Evolutionary conservation across 177 flowering plant species (phyloP).

Genomic region (Vitis hybrid): DNA sequence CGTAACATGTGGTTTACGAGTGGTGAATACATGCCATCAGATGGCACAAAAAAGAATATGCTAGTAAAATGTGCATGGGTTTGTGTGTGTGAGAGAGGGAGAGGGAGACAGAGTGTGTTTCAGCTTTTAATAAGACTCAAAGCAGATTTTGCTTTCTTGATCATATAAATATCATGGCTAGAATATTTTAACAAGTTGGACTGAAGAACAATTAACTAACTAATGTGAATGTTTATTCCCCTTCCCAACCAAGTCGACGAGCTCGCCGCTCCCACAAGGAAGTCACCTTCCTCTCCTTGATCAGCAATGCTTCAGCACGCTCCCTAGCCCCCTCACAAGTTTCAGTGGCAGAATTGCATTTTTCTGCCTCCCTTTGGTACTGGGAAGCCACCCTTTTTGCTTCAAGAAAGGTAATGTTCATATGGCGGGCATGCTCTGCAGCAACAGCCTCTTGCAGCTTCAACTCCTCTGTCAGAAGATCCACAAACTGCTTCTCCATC

Average conservation of each 20-base stretch:
- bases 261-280: constrained; percentile 70
- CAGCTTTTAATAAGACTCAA: constrained; percentile 8
- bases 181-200: background rate
- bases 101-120: background rate
- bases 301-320: constrained; percentile 53
- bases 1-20: no score
- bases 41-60: background rate
- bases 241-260: constrained; percentile 70
- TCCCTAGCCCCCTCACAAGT: constrained; percentile 80
- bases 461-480: constrained; percentile 72
- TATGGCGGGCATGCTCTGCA: constrained; percentile 51
- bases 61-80: background rate
- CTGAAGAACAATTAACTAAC: background rate
- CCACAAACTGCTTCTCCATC: constrained; percentile 82
- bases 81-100: background rate
- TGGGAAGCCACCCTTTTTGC: constrained; percentile 73
- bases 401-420: constrained; percentile 61
- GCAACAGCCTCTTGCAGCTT: constrained; percentile 64
- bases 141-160: constrained; percentile 20
- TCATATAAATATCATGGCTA: background rate
- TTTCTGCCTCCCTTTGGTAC: constrained; percentile 77
- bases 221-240: constrained; percentile 19
- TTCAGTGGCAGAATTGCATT: constrained; percentile 80
- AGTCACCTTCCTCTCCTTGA: constrained; percentile 69
- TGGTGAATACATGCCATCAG: background rate